Evolutionary conservation across 2,329 filamentous ascomycete species (phyloP).

Genomic region (Talaromyces verruculosus): DNA sequence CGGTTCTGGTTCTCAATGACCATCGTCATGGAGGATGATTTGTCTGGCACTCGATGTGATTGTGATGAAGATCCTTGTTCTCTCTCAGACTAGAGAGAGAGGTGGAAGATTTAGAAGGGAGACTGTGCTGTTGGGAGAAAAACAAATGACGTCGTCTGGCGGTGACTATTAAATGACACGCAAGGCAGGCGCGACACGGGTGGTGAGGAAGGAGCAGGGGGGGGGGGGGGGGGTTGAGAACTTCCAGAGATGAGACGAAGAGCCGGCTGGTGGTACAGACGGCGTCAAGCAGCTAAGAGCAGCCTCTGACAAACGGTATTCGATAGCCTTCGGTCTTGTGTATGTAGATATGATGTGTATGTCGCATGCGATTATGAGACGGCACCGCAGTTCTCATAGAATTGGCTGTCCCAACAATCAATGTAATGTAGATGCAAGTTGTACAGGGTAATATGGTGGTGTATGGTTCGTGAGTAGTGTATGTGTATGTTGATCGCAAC

Average conservation of each 20-base stretch:
- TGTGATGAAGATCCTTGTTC: background rate
- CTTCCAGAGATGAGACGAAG: background rate
- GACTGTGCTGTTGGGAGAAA: background rate
- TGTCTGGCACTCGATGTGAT: background rate
- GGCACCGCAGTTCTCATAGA: background rate
- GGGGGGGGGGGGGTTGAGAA: no score
- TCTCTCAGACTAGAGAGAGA: background rate
- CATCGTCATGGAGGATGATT: constrained; percentile 76
- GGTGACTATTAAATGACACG: background rate
- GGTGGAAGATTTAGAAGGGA: background rate
- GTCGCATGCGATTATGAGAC: background rate
- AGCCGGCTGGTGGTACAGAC: background rate
- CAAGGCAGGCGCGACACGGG: constrained; percentile 22
- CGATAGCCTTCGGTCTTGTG: constrained; percentile 6
- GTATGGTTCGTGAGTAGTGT: background rate
- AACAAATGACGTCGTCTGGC: constrained; percentile 12
- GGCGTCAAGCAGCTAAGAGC: background rate
- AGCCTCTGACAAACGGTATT: background rate
- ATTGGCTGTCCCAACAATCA: background rate
- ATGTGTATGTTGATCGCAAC: constrained; percentile 4
- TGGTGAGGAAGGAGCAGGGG: constrained; percentile 5
- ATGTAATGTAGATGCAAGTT: background rate
- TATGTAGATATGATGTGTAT: background rate
- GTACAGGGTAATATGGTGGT: no score
- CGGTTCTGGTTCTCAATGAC: constrained; percentile 87